Conservation (phyloP, 208 protist genomes). For the Acanthamoeba divionensis region DNA sequence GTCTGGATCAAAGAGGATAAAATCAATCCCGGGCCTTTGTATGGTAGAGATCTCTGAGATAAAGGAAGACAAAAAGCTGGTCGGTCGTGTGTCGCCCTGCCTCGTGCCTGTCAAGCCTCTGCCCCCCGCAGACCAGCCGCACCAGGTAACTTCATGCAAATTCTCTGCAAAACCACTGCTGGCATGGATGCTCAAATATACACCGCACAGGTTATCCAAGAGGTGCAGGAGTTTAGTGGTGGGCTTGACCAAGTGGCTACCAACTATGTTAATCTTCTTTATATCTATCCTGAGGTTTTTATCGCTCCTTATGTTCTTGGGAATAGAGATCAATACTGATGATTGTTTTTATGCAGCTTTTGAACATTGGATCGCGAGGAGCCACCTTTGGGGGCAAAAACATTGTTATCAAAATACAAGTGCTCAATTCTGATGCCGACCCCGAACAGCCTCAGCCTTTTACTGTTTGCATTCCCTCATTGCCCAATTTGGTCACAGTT, state of each 20-base stretch:
- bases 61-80: neutral
- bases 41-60: neutral
- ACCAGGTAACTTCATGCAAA: no score
- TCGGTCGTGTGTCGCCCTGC: neutral
- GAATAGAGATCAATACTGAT: no score
- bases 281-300: slow-evolving; percentile 1
- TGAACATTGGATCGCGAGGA: neutral
- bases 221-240: slow-evolving; percentile 7
- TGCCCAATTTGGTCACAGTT: no score
- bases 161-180: no score
- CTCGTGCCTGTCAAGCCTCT: neutral
- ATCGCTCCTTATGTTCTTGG: no score
- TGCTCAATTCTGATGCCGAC: neutral
- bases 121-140: neutral
- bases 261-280: slow-evolving; percentile 16
- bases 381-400: neutral
- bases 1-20: neutral
- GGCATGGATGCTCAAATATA: no score
- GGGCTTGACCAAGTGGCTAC: neutral
- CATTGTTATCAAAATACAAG: slow-evolving; percentile 19
- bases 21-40: neutral
- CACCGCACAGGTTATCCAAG: neutral
- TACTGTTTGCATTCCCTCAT: no score
- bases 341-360: no score
- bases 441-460: no score